A percentile compares a stretch with the other conserved stretches of the same genome.
phyloP scores from a whole-genome alignment of 2,329 filamentous ascomycete species.

The Podosphaera fusca region DNA sequence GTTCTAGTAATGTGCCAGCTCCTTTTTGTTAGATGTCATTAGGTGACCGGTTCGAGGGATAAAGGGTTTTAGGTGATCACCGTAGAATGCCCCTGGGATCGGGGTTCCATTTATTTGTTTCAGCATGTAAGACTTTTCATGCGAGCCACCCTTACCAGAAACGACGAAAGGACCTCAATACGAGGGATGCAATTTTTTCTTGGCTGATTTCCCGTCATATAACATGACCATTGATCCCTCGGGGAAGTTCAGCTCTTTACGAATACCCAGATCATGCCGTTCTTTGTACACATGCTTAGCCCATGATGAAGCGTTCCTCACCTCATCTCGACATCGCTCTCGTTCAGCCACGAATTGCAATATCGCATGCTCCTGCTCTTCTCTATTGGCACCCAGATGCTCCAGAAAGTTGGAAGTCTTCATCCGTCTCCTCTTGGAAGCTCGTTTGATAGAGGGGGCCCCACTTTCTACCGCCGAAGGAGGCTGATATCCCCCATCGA shows the following conservation, averaged over 20 bases:
- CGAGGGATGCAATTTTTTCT: background rate
- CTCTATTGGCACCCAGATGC: background rate
- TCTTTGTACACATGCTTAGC: background rate
- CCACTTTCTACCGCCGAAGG: too few relatives aligned
- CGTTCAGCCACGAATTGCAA: background rate
- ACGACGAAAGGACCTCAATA: background rate
- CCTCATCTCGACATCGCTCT: background rate
- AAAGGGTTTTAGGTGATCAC: background rate
- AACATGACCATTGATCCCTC: background rate
- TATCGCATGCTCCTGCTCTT: background rate
- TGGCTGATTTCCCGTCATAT: slow-evolving; percentile 1
- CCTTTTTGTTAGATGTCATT: background rate
- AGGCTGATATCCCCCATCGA: too few relatives aligned
- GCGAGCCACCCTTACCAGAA: background rate
- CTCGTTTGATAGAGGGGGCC: background rate
- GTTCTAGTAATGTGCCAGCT: background rate
- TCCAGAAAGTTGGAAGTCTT: background rate
- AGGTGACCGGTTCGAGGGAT: background rate
- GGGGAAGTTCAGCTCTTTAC: background rate
- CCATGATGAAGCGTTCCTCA: background rate
- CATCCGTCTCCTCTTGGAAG: background rate
- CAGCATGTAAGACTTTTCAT: background rate
- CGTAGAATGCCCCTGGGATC: background rate
- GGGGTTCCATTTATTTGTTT: background rate
- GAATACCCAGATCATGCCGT: background rate